These are phyloP conservation scores for Botrytis fabae DNA, from an alignment of 2,329 filamentous ascomycete species.

Conservation along the genomic window DNA sequence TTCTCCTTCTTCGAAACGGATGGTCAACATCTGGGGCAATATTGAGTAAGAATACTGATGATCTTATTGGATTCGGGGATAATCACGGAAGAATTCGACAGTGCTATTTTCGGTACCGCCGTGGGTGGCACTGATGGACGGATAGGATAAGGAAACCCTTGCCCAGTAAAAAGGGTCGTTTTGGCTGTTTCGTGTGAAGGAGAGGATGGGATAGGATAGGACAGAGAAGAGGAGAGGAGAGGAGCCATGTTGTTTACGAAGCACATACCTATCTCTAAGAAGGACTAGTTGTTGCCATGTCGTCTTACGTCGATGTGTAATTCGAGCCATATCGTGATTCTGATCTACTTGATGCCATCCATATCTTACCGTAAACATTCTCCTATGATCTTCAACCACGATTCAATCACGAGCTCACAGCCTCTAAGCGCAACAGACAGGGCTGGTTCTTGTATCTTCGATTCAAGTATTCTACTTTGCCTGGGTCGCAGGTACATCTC, in stretches of 20 bases:
- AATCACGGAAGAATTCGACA: not conserved
- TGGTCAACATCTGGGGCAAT: not conserved
- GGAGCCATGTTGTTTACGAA: no score
- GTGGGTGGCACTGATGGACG: slow-evolving; percentile 5
- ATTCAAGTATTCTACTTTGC: not conserved
- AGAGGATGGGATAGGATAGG: not conserved
- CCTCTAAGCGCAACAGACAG: not conserved
- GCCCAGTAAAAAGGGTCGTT: not conserved
- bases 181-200: not conserved
- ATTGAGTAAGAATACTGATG: not conserved
- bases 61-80: slow-evolving; percentile 2
- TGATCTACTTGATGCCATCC: not conserved
- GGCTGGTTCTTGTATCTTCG: not conserved
- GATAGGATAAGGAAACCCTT: not conserved
- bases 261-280: no score
- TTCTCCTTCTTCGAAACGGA: not conserved
- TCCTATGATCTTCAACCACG: not conserved
- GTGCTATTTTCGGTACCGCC: not conserved
- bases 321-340: not conserved
- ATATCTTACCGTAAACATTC: not conserved
- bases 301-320: not conserved
- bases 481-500: not conserved
- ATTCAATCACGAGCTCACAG: not conserved
- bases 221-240: not conserved
- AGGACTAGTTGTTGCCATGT: not conserved